These are phyloP conservation scores for Peronospora destructor DNA, from an alignment of 352 stramenopile species.

Conservation along the genomic window DNA sequence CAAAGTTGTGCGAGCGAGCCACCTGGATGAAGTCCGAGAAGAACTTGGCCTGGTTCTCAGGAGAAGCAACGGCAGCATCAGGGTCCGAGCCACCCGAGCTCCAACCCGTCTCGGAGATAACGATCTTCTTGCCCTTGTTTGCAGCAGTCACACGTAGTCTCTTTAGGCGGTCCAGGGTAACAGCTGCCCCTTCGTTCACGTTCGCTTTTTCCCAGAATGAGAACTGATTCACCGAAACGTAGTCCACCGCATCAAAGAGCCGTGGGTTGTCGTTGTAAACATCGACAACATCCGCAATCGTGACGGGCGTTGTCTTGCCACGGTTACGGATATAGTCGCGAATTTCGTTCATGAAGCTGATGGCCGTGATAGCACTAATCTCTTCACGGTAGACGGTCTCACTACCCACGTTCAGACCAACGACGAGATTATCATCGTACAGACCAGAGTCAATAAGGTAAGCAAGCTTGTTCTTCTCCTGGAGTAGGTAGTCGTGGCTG, in stretches of 20 bases:
- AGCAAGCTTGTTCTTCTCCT: conserved; percentile 40
- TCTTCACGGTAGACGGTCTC: conserved; percentile 68
- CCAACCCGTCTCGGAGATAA: conserved; percentile 74
- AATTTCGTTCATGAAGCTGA: conserved; percentile 58
- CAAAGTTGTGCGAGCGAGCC: conserved; percentile 36
- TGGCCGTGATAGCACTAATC: conserved; percentile 36
- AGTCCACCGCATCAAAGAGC: conserved; percentile 57
- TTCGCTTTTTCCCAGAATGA: conserved; percentile 60
- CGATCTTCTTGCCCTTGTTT: conserved; percentile 43
- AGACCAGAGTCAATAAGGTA: conserved; percentile 35
- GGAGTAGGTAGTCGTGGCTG: conserved; percentile 30
- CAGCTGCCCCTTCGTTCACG: conserved; percentile 37
- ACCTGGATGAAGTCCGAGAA: conserved; percentile 65
- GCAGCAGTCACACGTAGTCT: conserved; percentile 37
- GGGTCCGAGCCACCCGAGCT: conserved; percentile 34
- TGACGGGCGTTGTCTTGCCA: conserved; percentile 44
- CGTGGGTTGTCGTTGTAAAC: conserved; percentile 55
- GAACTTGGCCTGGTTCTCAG: conserved; percentile 53
- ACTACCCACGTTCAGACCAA: conserved; percentile 51
- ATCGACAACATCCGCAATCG: conserved; percentile 67
- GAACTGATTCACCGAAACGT: conserved; percentile 74
- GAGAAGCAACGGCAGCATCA: conserved; percentile 31
- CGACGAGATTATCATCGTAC: conserved; percentile 43
- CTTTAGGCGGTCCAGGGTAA: conserved; percentile 51
- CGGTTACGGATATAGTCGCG: conserved; percentile 36